phyloP scores from a whole-genome alignment of 768 basidiomycete genomes.

The Kwoniella sp. region DNA sequence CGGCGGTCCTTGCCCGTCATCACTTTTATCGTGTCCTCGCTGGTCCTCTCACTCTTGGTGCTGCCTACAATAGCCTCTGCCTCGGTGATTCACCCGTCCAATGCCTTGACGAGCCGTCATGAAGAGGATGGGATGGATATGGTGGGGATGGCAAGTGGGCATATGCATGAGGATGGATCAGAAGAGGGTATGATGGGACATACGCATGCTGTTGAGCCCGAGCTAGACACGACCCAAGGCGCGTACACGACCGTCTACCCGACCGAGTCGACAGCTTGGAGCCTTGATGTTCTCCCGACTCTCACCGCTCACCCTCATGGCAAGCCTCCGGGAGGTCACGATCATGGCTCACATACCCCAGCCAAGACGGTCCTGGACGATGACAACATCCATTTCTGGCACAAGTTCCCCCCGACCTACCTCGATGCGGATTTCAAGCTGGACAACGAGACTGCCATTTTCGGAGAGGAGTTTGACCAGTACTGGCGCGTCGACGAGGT shows the following conservation, averaged over 20 bases:
- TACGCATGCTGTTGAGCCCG: slow-evolving; percentile 10
- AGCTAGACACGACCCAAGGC: no score
- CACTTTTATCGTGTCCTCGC: slow-evolving; percentile 15
- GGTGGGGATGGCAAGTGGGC: slow-evolving; percentile 6
- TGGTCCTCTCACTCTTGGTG: slow-evolving; percentile 16
- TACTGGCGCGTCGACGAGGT: slow-evolving; percentile 23
- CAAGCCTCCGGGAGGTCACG: slow-evolving; percentile 2
- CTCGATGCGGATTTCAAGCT: slow-evolving; percentile 36
- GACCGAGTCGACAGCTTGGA: neutral
- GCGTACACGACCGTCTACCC: neutral
- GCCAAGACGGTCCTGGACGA: slow-evolving; percentile 27
- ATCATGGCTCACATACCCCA: slow-evolving; percentile 28
- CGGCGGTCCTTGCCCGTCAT: slow-evolving; percentile 17
- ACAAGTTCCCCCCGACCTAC: slow-evolving; percentile 32
- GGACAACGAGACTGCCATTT: slow-evolving; percentile 32
- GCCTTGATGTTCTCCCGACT: neutral
- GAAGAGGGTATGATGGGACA: neutral
- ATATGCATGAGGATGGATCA: slow-evolving; percentile 3
- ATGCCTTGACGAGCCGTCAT: slow-evolving; percentile 2
- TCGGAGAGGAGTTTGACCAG: slow-evolving; percentile 36
- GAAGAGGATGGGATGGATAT: slow-evolving; percentile 9
- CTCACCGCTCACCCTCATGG: slow-evolving; percentile 3
- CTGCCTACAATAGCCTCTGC: slow-evolving; percentile 10
- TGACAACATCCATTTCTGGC: slow-evolving; percentile 21
- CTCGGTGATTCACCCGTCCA: neutral